Evolutionary conservation across 2,329 filamentous ascomycete species (phyloP).

Genomic region (Aspergillus oerlinghausenensis): DNA sequence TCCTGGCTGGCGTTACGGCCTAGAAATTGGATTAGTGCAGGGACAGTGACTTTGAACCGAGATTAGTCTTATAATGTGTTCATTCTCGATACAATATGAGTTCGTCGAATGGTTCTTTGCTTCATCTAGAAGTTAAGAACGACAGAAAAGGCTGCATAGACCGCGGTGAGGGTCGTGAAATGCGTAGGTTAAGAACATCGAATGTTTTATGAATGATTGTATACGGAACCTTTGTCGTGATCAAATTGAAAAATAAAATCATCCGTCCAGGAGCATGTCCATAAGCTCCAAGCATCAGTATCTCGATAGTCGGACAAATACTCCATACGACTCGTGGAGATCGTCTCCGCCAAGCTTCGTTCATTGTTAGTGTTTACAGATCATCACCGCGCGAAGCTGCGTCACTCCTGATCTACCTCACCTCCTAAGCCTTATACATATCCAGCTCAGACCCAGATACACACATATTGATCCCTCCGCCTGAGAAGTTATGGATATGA

Average conservation of each 20-base stretch:
- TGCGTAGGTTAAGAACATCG: not conserved
- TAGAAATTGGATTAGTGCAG: not conserved
- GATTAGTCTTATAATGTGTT: not conserved
- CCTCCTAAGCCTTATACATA: not conserved
- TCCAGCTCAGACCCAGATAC: not conserved
- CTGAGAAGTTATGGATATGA: not conserved
- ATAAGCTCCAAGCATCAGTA: not conserved
- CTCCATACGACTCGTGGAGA: not conserved
- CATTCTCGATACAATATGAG: not conserved
- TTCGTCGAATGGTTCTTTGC: not conserved
- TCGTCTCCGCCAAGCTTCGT: conserved; percentile 6
- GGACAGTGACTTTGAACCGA: not conserved
- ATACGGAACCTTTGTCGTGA: not conserved
- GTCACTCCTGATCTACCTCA: not conserved
- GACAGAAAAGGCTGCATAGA: not conserved
- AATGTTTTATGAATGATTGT: not conserved
- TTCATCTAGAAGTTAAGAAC: not conserved
- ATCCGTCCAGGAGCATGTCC: not conserved
- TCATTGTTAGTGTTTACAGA: not conserved
- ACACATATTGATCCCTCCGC: not conserved
- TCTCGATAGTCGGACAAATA: not conserved
- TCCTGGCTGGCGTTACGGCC: not conserved
- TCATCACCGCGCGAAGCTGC: not conserved
- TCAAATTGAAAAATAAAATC: not conserved
- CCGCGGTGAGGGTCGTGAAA: not conserved